phyloP scores from a whole-genome alignment of 768 basidiomycete species.

The Podaxis sp. region DNA sequence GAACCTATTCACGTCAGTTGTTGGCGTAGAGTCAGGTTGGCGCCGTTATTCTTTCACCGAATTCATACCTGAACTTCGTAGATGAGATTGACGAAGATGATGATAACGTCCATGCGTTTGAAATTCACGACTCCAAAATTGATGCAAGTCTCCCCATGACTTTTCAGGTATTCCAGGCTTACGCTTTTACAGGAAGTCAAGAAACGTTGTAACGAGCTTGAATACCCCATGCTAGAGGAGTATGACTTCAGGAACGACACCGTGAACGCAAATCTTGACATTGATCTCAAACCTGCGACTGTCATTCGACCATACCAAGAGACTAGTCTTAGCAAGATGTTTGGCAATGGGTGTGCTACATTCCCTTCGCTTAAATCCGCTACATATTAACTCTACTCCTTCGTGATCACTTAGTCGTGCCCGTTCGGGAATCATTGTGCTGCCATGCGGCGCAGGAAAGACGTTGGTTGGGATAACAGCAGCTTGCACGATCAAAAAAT shows the following conservation, averaged over 20 bases:
- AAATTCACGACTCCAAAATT: constrained; percentile 92
- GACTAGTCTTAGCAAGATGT: constrained; percentile 98
- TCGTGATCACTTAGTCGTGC: constrained; percentile 66
- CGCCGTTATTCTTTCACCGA: constrained; percentile 6
- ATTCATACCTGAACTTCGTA: constrained; percentile 27
- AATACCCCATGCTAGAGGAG: constrained; percentile 98
- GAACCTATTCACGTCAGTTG: constrained; percentile 93
- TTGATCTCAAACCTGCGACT: constrained; percentile 97
- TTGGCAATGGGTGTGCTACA: constrained; percentile 85
- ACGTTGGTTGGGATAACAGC: constrained; percentile 99
- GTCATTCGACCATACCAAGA: constrained; percentile 98
- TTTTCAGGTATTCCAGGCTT: background rate
- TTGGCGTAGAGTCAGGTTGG: constrained; percentile 87
- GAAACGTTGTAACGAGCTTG: constrained; percentile 93
- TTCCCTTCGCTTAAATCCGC: constrained; percentile 9
- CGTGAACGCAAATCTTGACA: constrained; percentile 94
- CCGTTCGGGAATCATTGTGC: constrained; percentile 95
- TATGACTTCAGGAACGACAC: constrained; percentile 99
- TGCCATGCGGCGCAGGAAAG: constrained; percentile 98
- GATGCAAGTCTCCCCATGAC: constrained; percentile 57
- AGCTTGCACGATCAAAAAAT: constrained; percentile 99
- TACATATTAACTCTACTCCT: constrained; percentile 1
- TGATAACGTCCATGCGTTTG: constrained; percentile 95
- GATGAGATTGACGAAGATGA: constrained; percentile 98
- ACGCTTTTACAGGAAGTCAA: constrained; percentile 74